These are phyloP conservation scores for Triticum turgidum DNA, from an alignment of 176 grass and related monocot species.

Conservation along the genomic window DNA sequence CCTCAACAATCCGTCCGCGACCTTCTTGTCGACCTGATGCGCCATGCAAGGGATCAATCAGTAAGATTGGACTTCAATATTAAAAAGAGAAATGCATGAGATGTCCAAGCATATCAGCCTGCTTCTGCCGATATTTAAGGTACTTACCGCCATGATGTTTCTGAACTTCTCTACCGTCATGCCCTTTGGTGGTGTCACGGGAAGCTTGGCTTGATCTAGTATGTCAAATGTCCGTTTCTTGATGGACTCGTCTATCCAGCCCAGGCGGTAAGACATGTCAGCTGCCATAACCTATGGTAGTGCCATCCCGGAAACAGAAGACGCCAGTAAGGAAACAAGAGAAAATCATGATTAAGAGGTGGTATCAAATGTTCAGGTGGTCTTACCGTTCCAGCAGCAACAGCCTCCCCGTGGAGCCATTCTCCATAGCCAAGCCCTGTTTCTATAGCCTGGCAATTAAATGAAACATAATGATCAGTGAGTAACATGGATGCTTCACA, in stretches of 20 bases:
- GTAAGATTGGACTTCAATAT: background rate
- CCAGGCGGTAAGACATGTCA: conserved; percentile 89
- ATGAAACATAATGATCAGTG: conserved; percentile 6
- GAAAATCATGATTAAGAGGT: conserved; percentile 10
- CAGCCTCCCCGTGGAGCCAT: conserved; percentile 93
- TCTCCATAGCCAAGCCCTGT: conserved; percentile 79
- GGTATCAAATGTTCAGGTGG: background rate
- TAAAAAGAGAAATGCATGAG: background rate
- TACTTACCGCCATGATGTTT: conserved; percentile 88
- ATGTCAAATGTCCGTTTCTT: conserved; percentile 57
- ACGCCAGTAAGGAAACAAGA: background rate
- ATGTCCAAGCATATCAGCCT: background rate
- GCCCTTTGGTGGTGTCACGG: conserved; percentile 65
- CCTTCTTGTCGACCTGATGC: conserved; percentile 94
- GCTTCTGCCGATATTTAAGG: conserved; percentile 35
- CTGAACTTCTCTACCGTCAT: conserved; percentile 94
- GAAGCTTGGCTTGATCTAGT: conserved; percentile 75
- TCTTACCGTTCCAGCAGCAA: conserved; percentile 84
- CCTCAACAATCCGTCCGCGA: conserved; percentile 92
- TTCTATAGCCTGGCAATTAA: conserved; percentile 79
- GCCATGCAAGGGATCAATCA: conserved; percentile 23
- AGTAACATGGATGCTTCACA: background rate
- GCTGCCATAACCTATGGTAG: conserved; percentile 80
- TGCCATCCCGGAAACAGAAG: background rate
- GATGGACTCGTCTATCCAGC: conserved; percentile 87